Evolutionary conservation across 805 yeast genomes (phyloP), one percentile per base, ranked within the genome.

Genomic region (Starmerella powellii): DNA sequence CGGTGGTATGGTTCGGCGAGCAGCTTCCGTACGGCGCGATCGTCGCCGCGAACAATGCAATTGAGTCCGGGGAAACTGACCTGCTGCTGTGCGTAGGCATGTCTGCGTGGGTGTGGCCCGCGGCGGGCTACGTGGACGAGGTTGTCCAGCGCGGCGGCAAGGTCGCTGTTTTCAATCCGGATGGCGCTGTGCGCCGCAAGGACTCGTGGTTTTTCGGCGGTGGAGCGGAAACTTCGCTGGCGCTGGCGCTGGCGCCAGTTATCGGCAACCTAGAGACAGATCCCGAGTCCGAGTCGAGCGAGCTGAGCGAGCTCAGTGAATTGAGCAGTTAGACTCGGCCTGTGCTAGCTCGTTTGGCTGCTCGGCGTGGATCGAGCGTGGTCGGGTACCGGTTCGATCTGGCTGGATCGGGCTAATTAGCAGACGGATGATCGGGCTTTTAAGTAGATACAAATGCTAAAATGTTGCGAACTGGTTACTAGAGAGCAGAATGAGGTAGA

Each of bases 1-100:
- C 91, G 0, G 93, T 86, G 3, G 87, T 85, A 5, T 86, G 95
- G 95, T 84, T 80, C 61, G 95, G 95, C n/a, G 96, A 86, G 60
- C 70, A 85, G 13, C 63, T 86, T 34, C 84, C 94, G 0, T 59
- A 82, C 41, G 62, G 62, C 37, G 70, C 68, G 11, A 71, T 86
- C 44, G 78, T 76, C 46, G 63, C 63, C 33, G 84, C 83, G 4
- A 95, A 85, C 61, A 74, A 72, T 34, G 85, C 81, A 52, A 67
- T 84, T 5, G 70, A 73, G 49, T 54, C 64, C 10, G 64, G 65
- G 20, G 63, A 63, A 29, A 78, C 82, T 18, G 95, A 85, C 54
- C 61, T 86, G 54, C 76, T 84, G 3, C 63, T 85, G 38, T 93
- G 86, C 13, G 73, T 86, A 6, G 95, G 95, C 2, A 83, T 94